These are phyloP conservation scores for Acer saccharum DNA, from an alignment of 345 rosid species.

Conservation along the genomic window DNA sequence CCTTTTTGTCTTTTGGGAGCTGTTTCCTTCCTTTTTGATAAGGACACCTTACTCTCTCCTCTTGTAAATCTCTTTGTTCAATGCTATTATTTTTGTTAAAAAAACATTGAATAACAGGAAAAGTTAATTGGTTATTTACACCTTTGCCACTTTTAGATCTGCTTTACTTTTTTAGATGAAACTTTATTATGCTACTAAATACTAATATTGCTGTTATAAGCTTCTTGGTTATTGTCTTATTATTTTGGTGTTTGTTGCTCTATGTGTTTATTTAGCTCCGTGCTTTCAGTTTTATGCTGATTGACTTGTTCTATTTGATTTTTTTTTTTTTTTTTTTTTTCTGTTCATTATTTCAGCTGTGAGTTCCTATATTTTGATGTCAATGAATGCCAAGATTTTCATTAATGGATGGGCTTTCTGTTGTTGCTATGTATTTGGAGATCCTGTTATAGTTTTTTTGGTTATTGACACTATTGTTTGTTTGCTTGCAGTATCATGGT, in stretches of 20 bases:
- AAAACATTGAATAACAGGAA: background rate
- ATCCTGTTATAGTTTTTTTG: background rate
- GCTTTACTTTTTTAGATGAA: background rate
- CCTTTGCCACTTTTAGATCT: background rate
- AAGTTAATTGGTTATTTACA: background rate
- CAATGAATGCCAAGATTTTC: background rate
- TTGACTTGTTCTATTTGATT: background rate
- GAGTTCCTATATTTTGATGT: background rate
- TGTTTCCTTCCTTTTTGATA: no score
- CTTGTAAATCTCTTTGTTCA: no score
- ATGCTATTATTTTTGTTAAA: background rate
- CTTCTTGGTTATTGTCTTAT: background rate
- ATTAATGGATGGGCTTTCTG: background rate
- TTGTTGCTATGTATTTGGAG: background rate
- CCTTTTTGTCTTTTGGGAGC: no score
- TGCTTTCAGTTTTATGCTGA: background rate
- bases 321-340: background rate
- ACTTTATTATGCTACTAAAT: background rate
- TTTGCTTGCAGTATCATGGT: conserved; percentile 52
- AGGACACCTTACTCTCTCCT: no score
- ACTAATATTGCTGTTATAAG: background rate
- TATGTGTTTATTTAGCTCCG: background rate
- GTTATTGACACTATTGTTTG: background rate
- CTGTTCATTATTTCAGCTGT: background rate
- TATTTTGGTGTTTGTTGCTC: background rate